Percentiles rank a stretch among this genome's conserved stretches.
phyloP scores from a whole-genome alignment of 768 basidiomycete species.

The Dictyophora rubrovolvata region DNA sequence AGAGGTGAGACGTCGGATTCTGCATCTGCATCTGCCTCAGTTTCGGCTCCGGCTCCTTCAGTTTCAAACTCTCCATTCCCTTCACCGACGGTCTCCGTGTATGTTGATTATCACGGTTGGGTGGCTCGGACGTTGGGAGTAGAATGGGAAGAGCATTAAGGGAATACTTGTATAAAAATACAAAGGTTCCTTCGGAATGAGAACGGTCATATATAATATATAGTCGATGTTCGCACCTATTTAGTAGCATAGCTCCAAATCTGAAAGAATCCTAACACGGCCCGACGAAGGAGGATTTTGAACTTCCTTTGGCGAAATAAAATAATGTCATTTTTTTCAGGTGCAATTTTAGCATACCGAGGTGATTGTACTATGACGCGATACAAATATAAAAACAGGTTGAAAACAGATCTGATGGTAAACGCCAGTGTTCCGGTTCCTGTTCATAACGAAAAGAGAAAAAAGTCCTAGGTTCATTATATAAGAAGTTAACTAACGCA shows the following conservation, averaged over 20 bases:
- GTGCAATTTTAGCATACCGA: constrained; percentile 33
- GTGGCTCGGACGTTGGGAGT: constrained; percentile 28
- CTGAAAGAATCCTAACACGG: constrained; percentile 82
- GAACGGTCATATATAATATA: too few species aligned
- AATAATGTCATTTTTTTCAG: too few species aligned
- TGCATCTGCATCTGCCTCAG: constrained; percentile 9
- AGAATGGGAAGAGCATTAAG: constrained; percentile 70
- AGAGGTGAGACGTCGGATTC: not conserved
- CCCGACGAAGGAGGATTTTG: constrained; percentile 61
- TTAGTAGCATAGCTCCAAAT: constrained; percentile 83
- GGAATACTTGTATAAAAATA: constrained; percentile 66
- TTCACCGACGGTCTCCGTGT: not conserved
- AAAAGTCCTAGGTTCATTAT: not conserved
- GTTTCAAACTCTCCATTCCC: not conserved
- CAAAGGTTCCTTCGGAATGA: constrained; percentile 53
- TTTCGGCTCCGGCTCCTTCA: not conserved
- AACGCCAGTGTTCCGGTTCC: constrained; percentile 78
- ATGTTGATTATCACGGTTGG: not conserved
- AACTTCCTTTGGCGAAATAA: constrained; percentile 10
- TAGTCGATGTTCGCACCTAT: constrained; percentile 34
- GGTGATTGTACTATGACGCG: constrained; percentile 56
- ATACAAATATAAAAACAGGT: constrained; percentile 68
- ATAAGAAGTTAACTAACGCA: constrained; percentile 42
- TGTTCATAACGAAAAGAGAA: constrained; percentile 20
- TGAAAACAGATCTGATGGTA: constrained; percentile 72